Conservation (phyloP, 306 rosid species). For the Abrus pulchellus region DNA sequence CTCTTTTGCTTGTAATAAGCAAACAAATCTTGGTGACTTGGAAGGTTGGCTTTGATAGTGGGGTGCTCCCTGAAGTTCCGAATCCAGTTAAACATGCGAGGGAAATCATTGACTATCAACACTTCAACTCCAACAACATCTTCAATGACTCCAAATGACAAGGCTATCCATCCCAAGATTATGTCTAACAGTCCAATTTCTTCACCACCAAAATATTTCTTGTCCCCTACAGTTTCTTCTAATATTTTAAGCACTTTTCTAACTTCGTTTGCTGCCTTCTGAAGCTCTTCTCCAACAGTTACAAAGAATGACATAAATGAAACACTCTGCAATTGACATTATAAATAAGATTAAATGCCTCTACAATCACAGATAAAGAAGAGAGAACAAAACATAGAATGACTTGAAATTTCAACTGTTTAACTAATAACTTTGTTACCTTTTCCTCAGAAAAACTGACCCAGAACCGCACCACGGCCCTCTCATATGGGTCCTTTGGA, state of each 20-base stretch:
- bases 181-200: conserved; percentile 23
- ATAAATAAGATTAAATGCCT: too few relatives aligned
- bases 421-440: background rate
- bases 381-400: background rate
- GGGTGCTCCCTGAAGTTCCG: conserved; percentile 30
- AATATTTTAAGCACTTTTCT: conserved; percentile 4
- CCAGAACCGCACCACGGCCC: conserved; percentile 8
- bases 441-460: conserved; percentile 28
- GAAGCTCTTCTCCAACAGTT: conserved; percentile 30
- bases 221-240: conserved; percentile 11
- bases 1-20: conserved; percentile 23
- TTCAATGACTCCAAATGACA: conserved; percentile 26
- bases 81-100: conserved; percentile 22
- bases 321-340: background rate
- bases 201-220: conserved; percentile 28
- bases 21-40: conserved; percentile 8
- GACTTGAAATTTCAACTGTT: background rate
- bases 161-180: conserved; percentile 33
- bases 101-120: conserved; percentile 8
- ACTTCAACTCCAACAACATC: conserved; percentile 16
- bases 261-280: conserved; percentile 17
- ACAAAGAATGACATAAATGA: conserved; percentile 28
- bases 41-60: background rate
- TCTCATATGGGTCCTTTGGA: conserved; percentile 21
- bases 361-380: background rate